Base-by-base conservation (phyloP, 2,329 filamentous ascomycete species). In the Xylaria sp. region DNA sequence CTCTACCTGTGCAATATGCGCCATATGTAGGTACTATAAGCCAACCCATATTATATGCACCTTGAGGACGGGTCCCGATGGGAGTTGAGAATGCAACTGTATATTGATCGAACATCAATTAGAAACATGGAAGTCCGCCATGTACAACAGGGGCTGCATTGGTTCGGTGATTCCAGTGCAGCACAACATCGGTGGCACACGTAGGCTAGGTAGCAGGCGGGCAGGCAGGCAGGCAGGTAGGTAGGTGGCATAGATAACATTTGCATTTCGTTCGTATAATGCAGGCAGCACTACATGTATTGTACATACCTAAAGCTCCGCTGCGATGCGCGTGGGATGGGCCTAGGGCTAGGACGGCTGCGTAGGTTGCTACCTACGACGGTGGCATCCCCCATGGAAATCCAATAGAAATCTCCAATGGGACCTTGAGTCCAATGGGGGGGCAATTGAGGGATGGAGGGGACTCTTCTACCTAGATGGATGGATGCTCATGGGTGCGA, bases 281-380 rank as follows among this genome's bases (percentile, higher is more conserved):
- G 55, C 58, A 56, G 49, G 52, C 50, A 58, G 58, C 58, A 58
- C 58, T 34, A n/a, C n/a, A n/a, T n/a, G n/a, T n/a, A n/a, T n/a
- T n/a, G n/a, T n/a, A n/a, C n/a, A n/a, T n/a, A 34, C 29, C 29
- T 13, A 34, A 58, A 60, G 52, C 50, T 60, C 58, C 55, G 58
- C 55, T 58, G 52, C 52, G 52, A 52, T 60, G 53, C 58, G 52
- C 50, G 58, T 54, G 52, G 55, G 26, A 43, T 46, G 44, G 54
- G n/a, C n/a, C n/a, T n/a, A n/a, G n/a, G n/a, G n/a, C n/a, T n/a
- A n/a, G n/a, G n/a, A n/a, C n/a, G n/a, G n/a, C n/a, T n/a, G n/a
- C n/a, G n/a, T n/a, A n/a, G n/a, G n/a, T n/a, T n/a, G n/a, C n/a
- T n/a, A n/a, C n/a, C n/a, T n/a, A n/a, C 24, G 9, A 26, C 9